phyloP scores from a whole-genome alignment of 1,284 basidiomycete species.

The Cryptococcus jaspeensis region DNA sequence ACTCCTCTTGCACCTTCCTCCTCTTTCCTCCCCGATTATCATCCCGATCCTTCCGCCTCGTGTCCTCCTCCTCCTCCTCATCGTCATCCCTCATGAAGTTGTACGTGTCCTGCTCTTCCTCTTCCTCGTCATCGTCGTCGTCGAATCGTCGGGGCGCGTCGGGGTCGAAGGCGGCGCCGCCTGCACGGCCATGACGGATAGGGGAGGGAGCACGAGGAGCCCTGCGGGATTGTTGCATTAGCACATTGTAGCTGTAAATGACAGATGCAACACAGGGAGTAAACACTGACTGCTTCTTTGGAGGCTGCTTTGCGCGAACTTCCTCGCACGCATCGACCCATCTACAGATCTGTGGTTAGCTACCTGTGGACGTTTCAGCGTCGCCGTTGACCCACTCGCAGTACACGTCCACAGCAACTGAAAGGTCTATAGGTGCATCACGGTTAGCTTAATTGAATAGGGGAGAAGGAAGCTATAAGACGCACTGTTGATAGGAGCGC shows the following conservation, averaged over 20 bases:
- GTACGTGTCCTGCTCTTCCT: conserved; percentile 3
- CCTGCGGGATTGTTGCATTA: conserved; percentile 13
- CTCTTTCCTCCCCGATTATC: conserved; percentile 20
- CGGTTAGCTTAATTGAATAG: conserved; percentile 2
- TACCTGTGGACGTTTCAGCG: background rate
- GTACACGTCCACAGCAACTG: conserved; percentile 46
- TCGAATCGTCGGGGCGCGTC: conserved; percentile 18
- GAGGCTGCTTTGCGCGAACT: conserved; percentile 32
- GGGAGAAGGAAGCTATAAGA: background rate
- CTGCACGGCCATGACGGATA: conserved; percentile 27
- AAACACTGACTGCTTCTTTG: conserved; percentile 30
- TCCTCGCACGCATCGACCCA: conserved; percentile 52
- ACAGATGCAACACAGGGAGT: conserved; percentile 12
- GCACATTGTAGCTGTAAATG: background rate
- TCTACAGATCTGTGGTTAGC: conserved; percentile 23
- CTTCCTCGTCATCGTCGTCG: conserved; percentile 17
- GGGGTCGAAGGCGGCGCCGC: conserved; percentile 21
- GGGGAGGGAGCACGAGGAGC: conserved; percentile 24
- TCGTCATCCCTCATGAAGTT: conserved; percentile 62
- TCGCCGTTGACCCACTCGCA: conserved; percentile 35
- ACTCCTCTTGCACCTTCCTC: conserved; percentile 18
- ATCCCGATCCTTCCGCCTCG: conserved; percentile 7
- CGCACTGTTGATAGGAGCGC: conserved; percentile 45
- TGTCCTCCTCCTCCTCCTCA: conserved; percentile 19
- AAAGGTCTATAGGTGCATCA: conserved; percentile 29